These are phyloP conservation scores for Aphanocladium album DNA, from an alignment of 2,329 filamentous ascomycete species.

Conservation along the genomic window DNA sequence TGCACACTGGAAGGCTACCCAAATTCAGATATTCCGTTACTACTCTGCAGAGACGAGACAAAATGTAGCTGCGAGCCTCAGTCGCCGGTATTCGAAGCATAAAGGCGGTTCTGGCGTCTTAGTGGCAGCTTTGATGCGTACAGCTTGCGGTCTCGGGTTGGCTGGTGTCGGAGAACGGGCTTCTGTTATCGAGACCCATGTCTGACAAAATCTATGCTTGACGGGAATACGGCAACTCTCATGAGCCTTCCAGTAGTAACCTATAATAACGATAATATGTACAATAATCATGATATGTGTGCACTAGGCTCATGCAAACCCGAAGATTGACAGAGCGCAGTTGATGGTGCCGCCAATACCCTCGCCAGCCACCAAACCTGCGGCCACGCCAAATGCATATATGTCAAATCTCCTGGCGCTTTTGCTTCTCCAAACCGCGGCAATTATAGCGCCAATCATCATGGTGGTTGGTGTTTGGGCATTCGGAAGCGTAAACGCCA, in stretches of 20 bases:
- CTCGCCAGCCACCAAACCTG: slow-evolving; percentile 11
- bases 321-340: slow-evolving; percentile 7
- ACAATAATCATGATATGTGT: no score
- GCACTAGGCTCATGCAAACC: neutral
- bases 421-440: neutral
- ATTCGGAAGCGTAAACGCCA: slow-evolving; percentile 12
- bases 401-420: slow-evolving; percentile 1
- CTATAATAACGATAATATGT: no score
- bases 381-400: slow-evolving; percentile 11
- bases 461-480: slow-evolving; percentile 11
- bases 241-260: no score
- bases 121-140: no score
- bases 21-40: neutral
- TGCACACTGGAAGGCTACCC: neutral
- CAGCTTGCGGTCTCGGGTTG: no score
- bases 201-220: no score
- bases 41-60: neutral
- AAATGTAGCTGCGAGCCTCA: slow-evolving; percentile 1
- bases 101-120: no score
- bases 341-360: slow-evolving; percentile 11
- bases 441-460: slow-evolving; percentile 9
- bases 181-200: neutral
- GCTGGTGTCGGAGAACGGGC: neutral
- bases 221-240: no score
- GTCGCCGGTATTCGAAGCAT: neutral